Evolutionary conservation across 306 rosid genomes (phyloP).

Genomic region (Trifolium dubium): DNA sequence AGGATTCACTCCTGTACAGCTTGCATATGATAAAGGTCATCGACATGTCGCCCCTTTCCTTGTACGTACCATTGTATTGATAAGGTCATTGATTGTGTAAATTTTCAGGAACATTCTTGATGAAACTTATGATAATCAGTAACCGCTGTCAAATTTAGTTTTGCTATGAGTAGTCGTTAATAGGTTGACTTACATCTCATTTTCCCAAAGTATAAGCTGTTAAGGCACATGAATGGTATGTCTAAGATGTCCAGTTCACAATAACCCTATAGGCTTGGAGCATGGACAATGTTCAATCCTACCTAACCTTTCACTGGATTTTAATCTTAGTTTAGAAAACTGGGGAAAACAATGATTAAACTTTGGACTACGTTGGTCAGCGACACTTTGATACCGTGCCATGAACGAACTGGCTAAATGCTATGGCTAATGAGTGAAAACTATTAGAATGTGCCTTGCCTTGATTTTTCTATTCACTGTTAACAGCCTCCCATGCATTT

Average conservation of each 20-base stretch:
- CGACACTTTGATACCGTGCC: conserved; percentile 6
- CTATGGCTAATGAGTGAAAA: background rate
- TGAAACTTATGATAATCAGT: conserved; percentile 33
- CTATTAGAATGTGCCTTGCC: conserved; percentile 24
- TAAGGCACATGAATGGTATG: conserved; percentile 21
- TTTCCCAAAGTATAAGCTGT: conserved; percentile 1
- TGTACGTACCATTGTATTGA: conserved; percentile 70
- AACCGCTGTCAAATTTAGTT: conserved; percentile 33
- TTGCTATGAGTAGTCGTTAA: conserved; percentile 31
- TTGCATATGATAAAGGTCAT: conserved; percentile 95
- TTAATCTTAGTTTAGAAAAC: conserved; percentile 10
- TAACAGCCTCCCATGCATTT: conserved; percentile 17
- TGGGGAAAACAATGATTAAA: background rate
- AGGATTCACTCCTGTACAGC: conserved; percentile 85
- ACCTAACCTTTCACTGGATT: conserved; percentile 19
- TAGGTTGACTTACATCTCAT: background rate
- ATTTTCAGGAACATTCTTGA: conserved; percentile 22
- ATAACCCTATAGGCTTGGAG: conserved; percentile 4
- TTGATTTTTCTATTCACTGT: conserved; percentile 18
- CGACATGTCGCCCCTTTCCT: conserved; percentile 87
- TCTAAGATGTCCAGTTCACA: background rate
- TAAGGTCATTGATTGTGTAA: conserved; percentile 44
- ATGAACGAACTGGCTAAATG: background rate
- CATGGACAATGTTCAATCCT: conserved; percentile 26
- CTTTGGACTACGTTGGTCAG: background rate